Base-by-base conservation (phyloP, 352 stramenopile species). In the Globisporangium yorkense region DNA sequence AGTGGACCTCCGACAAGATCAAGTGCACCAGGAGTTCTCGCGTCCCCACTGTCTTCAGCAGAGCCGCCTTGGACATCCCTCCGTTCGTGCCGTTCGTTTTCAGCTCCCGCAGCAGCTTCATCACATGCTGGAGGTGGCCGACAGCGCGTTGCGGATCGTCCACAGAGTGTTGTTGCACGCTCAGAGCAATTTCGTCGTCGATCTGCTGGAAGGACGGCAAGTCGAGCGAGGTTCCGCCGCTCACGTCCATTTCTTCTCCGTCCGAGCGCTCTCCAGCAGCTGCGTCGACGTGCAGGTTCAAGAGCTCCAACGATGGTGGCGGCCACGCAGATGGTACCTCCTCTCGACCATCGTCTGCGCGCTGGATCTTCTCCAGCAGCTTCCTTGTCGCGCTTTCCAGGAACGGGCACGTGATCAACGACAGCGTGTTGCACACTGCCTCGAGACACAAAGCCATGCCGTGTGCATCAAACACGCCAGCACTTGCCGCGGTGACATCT, bases 1-100 rank as follows among this genome's bases (percentile, higher is more conserved):
- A 87, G 46, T 74, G 46, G 45, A 87, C 71, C 39, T 89, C 71
- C 0, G 78, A 88, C 33, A 83, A 39, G 40, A 84, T 66, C 48
- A 72, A 55, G 15, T 77, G 72, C 31, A 86, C 45, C 20, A 84
- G 47, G 7, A 86, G 50, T 44, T 91, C 77, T 2, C 81, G 75
- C 61, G 88, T 81, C 12, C 67, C 65, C 31, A 72, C 56, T 20
- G 65, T 72, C 54, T 87, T 86, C 27, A 60, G 20, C 1, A 65
- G 15, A 27, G 58, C 44, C 7, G 51, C 43, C 35, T 56, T 35
- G 21, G 43, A 54, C n/a, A 43, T 43, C 1, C 37, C 37, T 43
- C 46, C 20, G 27, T 31, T 46, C 16, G 21, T 31, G 1, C 56
- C 50, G 21, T 40, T 55, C 21, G 35, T 16, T 39, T 70, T 72